A percentile compares a stretch with the other conserved stretches of the same genome.
These are phyloP conservation scores for Plantago ovata DNA, from an alignment of 257 asterid genomes.

Conservation along the genomic window DNA sequence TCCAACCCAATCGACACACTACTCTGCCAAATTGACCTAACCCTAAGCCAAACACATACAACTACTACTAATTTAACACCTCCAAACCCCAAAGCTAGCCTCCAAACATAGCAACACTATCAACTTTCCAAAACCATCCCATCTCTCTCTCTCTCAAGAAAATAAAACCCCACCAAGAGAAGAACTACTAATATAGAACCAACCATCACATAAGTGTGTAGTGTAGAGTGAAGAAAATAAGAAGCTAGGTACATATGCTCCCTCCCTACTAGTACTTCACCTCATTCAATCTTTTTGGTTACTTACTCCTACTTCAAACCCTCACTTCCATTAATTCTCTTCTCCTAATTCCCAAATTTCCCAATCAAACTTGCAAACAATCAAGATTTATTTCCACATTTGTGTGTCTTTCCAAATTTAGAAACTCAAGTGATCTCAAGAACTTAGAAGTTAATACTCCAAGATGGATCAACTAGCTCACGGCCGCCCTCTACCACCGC, in stretches of 20 bases:
- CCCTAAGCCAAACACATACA: slow-evolving; percentile 5
- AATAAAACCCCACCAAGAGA: not conserved
- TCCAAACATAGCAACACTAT: not conserved
- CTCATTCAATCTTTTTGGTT: not conserved
- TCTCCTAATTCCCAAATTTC: no score
- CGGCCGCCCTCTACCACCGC: slow-evolving; percentile 7
- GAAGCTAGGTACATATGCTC: no score
- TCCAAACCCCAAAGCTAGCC: not conserved
- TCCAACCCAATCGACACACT: not conserved
- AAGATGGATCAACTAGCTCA: slow-evolving; percentile 8
- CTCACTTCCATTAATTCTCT: no score
- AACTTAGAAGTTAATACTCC: no score
- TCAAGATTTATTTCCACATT: no score
- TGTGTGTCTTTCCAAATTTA: not conserved
- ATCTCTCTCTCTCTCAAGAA: not conserved
- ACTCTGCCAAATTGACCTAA: not conserved
- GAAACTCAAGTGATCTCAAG: not conserved
- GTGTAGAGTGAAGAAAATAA: no score
- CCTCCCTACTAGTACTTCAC: not conserved
- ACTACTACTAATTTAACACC: slow-evolving; percentile 6
- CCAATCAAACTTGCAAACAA: no score
- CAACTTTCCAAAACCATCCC: slow-evolving; percentile 9
- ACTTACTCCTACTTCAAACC: no score
- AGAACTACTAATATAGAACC: no score
- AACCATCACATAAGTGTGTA: no score